phyloP scores from a whole-genome alignment of 257 asterid genomes.

The Forsythia suspensa region DNA sequence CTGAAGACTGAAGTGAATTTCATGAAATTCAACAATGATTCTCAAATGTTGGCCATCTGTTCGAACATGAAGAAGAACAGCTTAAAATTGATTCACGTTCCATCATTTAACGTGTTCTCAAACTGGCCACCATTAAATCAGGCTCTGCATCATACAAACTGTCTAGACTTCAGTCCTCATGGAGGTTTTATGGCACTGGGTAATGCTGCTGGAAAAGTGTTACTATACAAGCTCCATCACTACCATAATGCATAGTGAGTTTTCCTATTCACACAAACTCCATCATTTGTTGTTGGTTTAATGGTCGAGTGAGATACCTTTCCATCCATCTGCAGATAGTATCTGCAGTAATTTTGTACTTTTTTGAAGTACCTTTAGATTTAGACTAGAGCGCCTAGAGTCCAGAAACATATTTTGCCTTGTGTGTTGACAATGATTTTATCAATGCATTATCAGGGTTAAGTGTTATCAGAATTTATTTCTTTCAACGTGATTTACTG shows the following conservation, averaged over 20 bases:
- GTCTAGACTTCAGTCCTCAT: slow-evolving; percentile 84
- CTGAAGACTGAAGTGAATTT: slow-evolving; percentile 75
- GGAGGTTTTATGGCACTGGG: slow-evolving; percentile 94
- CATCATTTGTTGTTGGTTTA: background rate
- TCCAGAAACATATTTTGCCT: background rate
- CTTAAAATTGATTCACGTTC: slow-evolving; percentile 73
- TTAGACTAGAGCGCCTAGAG: background rate
- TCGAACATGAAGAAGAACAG: slow-evolving; percentile 88
- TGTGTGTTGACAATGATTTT: background rate
- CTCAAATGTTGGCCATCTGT: slow-evolving; percentile 75
- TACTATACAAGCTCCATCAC: slow-evolving; percentile 86
- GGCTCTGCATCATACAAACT: slow-evolving; percentile 55
- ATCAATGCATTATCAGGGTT: background rate
- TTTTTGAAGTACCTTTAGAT: background rate
- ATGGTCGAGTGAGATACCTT: background rate
- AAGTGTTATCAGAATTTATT: background rate
- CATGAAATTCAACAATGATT: slow-evolving; percentile 73
- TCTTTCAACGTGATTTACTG: background rate
- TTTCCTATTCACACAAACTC: background rate
- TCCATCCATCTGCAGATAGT: background rate
- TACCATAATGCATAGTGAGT: slow-evolving; percentile 64
- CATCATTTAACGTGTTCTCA: slow-evolving; percentile 68
- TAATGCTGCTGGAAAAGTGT: slow-evolving; percentile 79
- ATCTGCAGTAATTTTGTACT: background rate
- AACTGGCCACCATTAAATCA: slow-evolving; percentile 78